These are phyloP conservation scores for Myxozyma geophila DNA, from an alignment of 805 yeast genomes.

Conservation along the genomic window DNA sequence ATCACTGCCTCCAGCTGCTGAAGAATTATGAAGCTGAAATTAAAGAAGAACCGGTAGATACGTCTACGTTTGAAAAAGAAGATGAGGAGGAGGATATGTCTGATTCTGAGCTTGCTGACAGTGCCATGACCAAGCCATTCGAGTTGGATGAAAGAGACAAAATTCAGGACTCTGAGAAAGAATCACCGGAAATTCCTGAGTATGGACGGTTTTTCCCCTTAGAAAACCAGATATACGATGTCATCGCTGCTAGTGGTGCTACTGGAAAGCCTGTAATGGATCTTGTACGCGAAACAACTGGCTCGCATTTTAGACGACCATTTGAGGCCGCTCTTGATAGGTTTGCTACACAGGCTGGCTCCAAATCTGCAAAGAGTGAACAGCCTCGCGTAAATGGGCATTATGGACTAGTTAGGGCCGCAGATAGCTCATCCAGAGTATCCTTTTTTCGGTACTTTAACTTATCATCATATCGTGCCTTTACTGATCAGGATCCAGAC, in stretches of 20 bases:
- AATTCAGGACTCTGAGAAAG: slow-evolving; percentile 19
- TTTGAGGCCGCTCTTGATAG: slow-evolving; percentile 57
- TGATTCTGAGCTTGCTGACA: slow-evolving; percentile 32
- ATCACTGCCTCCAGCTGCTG: slow-evolving; percentile 46
- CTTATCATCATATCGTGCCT: slow-evolving; percentile 47
- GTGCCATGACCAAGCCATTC: slow-evolving; percentile 3
- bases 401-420: slow-evolving; percentile 59
- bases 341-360: slow-evolving; percentile 50
- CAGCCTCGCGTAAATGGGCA: slow-evolving; percentile 44
- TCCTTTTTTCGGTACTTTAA: slow-evolving; percentile 72
- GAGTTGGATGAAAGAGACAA: slow-evolving; percentile 24
- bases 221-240: slow-evolving; percentile 63
- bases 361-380: slow-evolving; percentile 36
- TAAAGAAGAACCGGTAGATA: slow-evolving; percentile 38
- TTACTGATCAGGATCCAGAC: slow-evolving; percentile 42
- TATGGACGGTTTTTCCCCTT: slow-evolving; percentile 65
- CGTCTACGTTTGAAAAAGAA: slow-evolving; percentile 34
- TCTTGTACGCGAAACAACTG: slow-evolving; percentile 56
- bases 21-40: slow-evolving; percentile 23
- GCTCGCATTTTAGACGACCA: slow-evolving; percentile 58
- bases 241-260: slow-evolving; percentile 49
- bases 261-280: slow-evolving; percentile 67
- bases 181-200: not conserved
- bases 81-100: slow-evolving; percentile 41
- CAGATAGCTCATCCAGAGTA: slow-evolving; percentile 73